phyloP scores from a whole-genome alignment of 2,329 filamentous ascomycete species.

The Talaromyces funiculosus region DNA sequence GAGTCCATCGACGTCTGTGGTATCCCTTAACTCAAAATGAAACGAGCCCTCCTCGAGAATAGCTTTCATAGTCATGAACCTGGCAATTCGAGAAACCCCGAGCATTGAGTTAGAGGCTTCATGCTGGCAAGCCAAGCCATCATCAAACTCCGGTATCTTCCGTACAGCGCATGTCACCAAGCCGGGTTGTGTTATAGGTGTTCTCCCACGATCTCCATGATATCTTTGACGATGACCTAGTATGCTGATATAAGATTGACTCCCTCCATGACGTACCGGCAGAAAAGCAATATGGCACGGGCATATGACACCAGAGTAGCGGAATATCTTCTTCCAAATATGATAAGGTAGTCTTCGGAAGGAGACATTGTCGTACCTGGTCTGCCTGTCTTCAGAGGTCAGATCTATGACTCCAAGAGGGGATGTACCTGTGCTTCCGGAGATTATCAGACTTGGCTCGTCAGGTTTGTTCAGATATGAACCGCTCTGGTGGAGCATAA shows the following conservation, averaged over 20 bases:
- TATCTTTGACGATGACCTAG: neutral
- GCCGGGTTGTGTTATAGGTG: neutral
- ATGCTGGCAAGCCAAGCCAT: neutral
- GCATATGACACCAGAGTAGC: slow-evolving; percentile 20
- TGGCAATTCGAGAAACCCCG: slow-evolving; percentile 5
- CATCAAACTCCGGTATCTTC: neutral
- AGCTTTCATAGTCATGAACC: slow-evolving; percentile 15
- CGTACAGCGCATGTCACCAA: neutral
- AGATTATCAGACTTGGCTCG: neutral
- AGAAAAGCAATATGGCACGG: slow-evolving; percentile 17
- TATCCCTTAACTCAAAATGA: slow-evolving; percentile 14
- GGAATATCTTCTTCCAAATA: slow-evolving; percentile 19
- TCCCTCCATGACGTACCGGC: neutral
- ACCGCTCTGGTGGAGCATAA: neutral
- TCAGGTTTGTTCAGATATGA: neutral
- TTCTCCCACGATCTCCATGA: neutral
- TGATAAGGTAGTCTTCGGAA: slow-evolving; percentile 1
- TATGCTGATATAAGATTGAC: neutral
- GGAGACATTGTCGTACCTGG: neutral
- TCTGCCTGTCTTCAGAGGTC: neutral
- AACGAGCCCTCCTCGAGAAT: slow-evolving; percentile 20
- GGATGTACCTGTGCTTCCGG: neutral
- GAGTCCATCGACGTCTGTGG: slow-evolving; percentile 16
- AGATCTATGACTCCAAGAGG: neutral
- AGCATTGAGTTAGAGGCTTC: neutral